Evolutionary conservation across 2,329 filamentous ascomycete genomes (phyloP).

Genomic region (Coniella lustricola): DNA sequence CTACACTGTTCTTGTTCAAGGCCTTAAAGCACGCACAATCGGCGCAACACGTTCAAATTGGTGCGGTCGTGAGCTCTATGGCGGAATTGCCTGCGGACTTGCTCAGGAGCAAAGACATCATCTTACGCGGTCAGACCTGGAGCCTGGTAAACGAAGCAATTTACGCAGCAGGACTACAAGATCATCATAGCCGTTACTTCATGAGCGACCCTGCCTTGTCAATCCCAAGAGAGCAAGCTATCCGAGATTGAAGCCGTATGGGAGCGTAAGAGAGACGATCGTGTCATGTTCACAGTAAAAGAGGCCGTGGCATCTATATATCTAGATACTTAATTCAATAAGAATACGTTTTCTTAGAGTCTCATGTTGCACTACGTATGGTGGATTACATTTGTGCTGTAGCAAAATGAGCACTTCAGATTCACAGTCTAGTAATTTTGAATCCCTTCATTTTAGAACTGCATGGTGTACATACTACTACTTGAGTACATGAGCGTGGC

Average conservation of each 20-base stretch:
- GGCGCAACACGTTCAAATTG: conserved; percentile 48
- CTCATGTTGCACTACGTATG: no score
- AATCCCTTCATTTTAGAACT: no score
- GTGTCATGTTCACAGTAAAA: background rate
- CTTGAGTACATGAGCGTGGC: no score
- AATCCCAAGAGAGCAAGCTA: conserved; percentile 24
- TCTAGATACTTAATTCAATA: no score
- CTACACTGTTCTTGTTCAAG: conserved; percentile 33
- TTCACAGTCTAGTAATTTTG: no score
- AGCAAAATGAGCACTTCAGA: no score
- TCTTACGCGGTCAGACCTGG: conserved; percentile 39
- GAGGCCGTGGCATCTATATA: no score
- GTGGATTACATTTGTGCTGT: no score
- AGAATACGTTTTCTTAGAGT: background rate
- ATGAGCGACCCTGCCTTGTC: conserved; percentile 26
- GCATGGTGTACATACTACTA: no score
- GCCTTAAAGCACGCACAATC: conserved; percentile 33
- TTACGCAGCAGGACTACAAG: conserved; percentile 23
- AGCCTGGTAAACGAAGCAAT: conserved; percentile 30
- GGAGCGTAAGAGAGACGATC: background rate
- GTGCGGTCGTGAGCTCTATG: conserved; percentile 32
- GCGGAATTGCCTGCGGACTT: conserved; percentile 34
- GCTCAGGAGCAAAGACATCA: conserved; percentile 42
- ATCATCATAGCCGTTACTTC: conserved; percentile 26
- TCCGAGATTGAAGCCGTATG: conserved; percentile 5